Evolutionary conservation across 768 basidiomycete genomes (phyloP).

Genomic region (Pisolithus sp.): DNA sequence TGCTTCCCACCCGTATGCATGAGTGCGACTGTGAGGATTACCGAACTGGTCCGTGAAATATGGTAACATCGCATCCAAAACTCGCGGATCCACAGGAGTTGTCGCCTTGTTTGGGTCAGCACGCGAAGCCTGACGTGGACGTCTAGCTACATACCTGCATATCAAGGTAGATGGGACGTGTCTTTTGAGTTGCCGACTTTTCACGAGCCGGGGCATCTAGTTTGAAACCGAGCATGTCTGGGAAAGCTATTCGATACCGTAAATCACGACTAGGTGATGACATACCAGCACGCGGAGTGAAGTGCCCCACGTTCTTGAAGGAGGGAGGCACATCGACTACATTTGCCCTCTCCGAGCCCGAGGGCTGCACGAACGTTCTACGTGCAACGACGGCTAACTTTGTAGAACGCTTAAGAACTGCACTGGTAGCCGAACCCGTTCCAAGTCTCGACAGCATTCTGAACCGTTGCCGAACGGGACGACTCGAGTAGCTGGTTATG

Average conservation of each 20-base stretch:
- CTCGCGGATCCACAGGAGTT: constrained; percentile 94
- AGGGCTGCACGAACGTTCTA: constrained; percentile 73
- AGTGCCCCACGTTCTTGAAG: constrained; percentile 63
- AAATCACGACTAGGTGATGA: constrained; percentile 1
- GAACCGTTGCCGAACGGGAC: background rate
- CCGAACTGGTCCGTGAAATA: constrained; percentile 94
- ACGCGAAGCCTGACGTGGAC: constrained; percentile 1
- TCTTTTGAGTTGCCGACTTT: constrained; percentile 49
- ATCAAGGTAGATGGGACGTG: constrained; percentile 93
- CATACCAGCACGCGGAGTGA: constrained; percentile 65
- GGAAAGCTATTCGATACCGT: background rate
- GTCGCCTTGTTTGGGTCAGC: constrained; percentile 59
- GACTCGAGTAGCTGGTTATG: background rate
- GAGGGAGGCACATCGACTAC: constrained; percentile 75
- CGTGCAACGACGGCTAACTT: constrained; percentile 23
- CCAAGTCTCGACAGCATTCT: constrained; percentile 57
- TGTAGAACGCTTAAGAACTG: constrained; percentile 20
- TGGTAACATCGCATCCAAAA: constrained; percentile 94
- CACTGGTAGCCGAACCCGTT: constrained; percentile 27
- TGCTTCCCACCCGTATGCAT: constrained; percentile 99
- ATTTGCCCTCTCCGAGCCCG: constrained; percentile 74
- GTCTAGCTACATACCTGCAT: constrained; percentile 65
- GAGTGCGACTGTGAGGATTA: constrained; percentile 96
- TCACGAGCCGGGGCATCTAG: constrained; percentile 59
- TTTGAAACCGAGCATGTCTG: constrained; percentile 90